Evolutionary conservation across 1,284 basidiomycete genomes (phyloP).

Genomic region (Cystobasidium sp.): DNA sequence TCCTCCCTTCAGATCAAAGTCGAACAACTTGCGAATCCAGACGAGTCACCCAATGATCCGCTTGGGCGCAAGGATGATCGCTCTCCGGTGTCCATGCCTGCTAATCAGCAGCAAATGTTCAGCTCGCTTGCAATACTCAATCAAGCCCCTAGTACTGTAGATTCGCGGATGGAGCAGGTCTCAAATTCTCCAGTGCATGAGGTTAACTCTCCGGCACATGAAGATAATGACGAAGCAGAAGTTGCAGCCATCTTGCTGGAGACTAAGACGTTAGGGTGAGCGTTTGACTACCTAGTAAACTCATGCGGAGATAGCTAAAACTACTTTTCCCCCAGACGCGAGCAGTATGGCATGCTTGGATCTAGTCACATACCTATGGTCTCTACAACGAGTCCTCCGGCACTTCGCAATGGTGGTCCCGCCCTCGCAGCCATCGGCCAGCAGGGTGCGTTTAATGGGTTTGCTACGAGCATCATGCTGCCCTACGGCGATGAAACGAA

Average conservation of each 20-base stretch:
- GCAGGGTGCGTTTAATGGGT: not conserved
- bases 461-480: constrained; percentile 1
- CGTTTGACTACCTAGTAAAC: not conserved
- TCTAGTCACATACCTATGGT: not conserved
- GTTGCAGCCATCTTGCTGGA: constrained; percentile 24
- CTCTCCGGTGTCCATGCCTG: not conserved
- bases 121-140: constrained; percentile 13
- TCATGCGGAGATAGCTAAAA: not conserved
- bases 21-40: not conserved
- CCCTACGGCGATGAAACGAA: not conserved
- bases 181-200: not conserved
- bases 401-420: constrained; percentile 1
- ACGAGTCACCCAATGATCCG: constrained; percentile 1
- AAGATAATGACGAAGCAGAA: constrained; percentile 20
- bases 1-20: constrained; percentile 8
- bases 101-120: constrained; percentile 17
- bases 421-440: not conserved
- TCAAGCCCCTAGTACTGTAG: constrained; percentile 4
- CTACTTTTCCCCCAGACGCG: not conserved
- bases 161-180: not conserved
- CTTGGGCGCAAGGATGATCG: not conserved
- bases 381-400: constrained; percentile 3
- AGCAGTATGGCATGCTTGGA: constrained; percentile 19
- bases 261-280: constrained; percentile 22
- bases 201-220: not conserved